Percentiles rank a stretch among this genome's conserved stretches.
These are phyloP conservation scores for Adansonia digitata DNA, from an alignment of 345 rosid genomes.

Conservation along the genomic window DNA sequence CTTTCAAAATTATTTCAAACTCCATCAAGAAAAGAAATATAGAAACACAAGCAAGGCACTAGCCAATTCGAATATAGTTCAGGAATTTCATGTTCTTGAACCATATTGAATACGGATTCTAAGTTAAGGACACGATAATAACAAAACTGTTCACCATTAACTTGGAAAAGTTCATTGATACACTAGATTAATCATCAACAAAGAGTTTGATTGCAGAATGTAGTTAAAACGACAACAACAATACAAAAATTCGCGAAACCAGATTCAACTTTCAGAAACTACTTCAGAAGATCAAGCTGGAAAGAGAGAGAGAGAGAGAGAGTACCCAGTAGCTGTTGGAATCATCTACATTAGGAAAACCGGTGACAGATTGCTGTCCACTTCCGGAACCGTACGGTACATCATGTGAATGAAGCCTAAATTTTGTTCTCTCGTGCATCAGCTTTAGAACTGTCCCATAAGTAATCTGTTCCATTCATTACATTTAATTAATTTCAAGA, in stretches of 20 bases:
- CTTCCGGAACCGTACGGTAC: slow-evolving; percentile 99
- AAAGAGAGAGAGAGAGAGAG: slow-evolving; percentile 3
- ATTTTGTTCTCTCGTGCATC: slow-evolving; percentile 87
- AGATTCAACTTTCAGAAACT: neutral
- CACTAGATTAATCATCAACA: neutral
- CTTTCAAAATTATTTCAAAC: neutral
- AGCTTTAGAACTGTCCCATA: slow-evolving; percentile 82
- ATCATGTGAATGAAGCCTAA: slow-evolving; percentile 88
- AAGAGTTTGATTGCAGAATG: neutral
- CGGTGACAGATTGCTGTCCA: slow-evolving; percentile 98
- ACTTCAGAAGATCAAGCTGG: neutral
- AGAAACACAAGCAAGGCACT: neutral
- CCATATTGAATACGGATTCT: neutral
- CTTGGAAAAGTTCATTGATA: neutral
- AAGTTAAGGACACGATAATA: neutral
- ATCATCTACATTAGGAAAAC: slow-evolving; percentile 77
- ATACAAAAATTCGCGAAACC: neutral
- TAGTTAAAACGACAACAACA: neutral
- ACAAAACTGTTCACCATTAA: neutral
- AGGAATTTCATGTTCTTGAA: neutral
- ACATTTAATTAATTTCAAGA: neutral
- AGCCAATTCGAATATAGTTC: neutral
- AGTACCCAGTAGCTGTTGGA: slow-evolving; percentile 96
- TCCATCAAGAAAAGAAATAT: neutral
- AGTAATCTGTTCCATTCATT: slow-evolving; percentile 49